Conservation (phyloP, 495 filamentous ascomycete genomes). For the Paragyromitra xinjiangensis region DNA sequence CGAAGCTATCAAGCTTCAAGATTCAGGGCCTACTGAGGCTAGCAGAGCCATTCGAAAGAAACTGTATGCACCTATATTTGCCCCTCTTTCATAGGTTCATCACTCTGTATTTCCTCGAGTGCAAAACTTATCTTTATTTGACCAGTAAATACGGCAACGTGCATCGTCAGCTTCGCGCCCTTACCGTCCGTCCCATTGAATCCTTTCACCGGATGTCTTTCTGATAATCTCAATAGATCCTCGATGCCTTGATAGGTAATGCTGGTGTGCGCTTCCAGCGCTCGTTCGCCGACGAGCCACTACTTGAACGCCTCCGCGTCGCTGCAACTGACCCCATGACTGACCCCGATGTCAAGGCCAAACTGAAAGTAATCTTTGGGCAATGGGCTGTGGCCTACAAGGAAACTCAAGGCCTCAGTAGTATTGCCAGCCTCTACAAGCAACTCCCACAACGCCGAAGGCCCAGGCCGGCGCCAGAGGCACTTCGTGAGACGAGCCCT, state of each 20-base stretch:
- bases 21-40: conserved; percentile 86
- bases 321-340: conserved; percentile 85
- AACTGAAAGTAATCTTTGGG: conserved; percentile 84
- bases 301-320: conserved; percentile 90
- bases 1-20: conserved; percentile 90
- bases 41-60: conserved; percentile 96
- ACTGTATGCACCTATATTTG: conserved; percentile 66
- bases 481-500: conserved; percentile 33
- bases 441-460: conserved; percentile 75
- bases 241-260: conserved; percentile 92
- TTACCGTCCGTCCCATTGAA: conserved; percentile 67
- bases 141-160: conserved; percentile 89
- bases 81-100: not conserved
- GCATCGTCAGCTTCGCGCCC: conserved; percentile 87
- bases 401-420: conserved; percentile 78
- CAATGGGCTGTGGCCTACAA: conserved; percentile 89
- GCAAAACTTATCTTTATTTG: conserved; percentile 11
- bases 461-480: conserved; percentile 60
- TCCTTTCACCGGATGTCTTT: not conserved
- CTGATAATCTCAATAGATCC: conserved; percentile 56
- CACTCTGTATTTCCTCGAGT: not conserved
- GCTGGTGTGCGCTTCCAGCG: conserved; percentile 88
- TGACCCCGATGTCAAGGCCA: conserved; percentile 83
- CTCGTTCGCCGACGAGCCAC: conserved; percentile 86
- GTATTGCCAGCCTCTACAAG: conserved; percentile 81